Evolutionary conservation across 2,329 filamentous ascomycete species (phyloP).

Genomic region (Hymenoscyphus occultus): DNA sequence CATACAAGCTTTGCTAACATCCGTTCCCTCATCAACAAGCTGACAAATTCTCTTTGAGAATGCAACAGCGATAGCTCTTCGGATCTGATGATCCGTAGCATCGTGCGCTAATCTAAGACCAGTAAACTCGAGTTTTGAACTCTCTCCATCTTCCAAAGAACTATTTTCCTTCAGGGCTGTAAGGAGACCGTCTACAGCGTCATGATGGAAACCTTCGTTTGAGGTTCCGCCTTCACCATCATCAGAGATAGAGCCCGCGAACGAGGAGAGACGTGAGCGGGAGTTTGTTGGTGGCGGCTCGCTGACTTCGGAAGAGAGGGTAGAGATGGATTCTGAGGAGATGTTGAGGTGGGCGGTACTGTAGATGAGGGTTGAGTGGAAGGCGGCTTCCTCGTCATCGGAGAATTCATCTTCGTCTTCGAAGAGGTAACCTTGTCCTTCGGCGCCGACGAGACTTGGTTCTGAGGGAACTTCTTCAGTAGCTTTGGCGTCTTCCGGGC

Average conservation of each 20-base stretch:
- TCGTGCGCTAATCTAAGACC: constrained; percentile 88
- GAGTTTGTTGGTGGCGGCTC: constrained; percentile 36
- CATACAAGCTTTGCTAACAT: constrained; percentile 63
- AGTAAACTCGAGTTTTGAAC: constrained; percentile 82
- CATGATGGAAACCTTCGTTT: constrained; percentile 72
- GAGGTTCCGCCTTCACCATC: constrained; percentile 48
- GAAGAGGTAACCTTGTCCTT: constrained; percentile 62
- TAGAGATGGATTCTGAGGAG: constrained; percentile 59
- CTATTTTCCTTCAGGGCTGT: constrained; percentile 75
- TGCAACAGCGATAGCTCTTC: constrained; percentile 78
- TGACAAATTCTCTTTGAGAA: constrained; percentile 80
- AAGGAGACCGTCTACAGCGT: constrained; percentile 82
- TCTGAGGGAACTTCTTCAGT: constrained; percentile 43
- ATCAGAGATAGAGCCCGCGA: constrained; percentile 69
- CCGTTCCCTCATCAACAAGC: constrained; percentile 56
- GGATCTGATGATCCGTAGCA: constrained; percentile 84
- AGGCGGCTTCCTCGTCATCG: constrained; percentile 58
- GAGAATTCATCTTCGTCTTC: constrained; percentile 56
- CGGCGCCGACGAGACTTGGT: constrained; percentile 52
- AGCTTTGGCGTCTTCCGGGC: constrained; percentile 34
- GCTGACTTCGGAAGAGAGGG: constrained; percentile 54
- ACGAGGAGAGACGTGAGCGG: constrained; percentile 65
- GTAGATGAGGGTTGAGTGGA: constrained; percentile 47
- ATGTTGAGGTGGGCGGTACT: constrained; percentile 37
- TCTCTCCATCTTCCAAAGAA: constrained; percentile 64